Evolutionary conservation across 495 filamentous ascomycete species (phyloP), one percentile per base, ranked within the genome.

Genomic region (Gamarada debralockiae): DNA sequence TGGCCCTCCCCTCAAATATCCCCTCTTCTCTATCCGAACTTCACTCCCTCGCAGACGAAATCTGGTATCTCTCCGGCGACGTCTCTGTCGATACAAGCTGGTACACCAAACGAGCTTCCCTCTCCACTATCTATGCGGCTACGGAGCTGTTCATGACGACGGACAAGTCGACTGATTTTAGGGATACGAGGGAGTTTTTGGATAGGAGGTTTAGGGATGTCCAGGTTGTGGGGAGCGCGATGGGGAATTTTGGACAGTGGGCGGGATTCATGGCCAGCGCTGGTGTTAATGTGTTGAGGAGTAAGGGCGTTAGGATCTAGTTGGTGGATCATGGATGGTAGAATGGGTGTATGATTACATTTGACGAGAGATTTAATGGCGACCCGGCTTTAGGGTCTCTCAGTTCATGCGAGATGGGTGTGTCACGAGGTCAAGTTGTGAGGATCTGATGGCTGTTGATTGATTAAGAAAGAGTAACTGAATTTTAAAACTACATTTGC

Each of bases 101-200:
- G 93, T 98, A 97, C 65, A 87, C 90, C 49, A 93, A 93, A 66
- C 83, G 93, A 5, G 80, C 85, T 5, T 81, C 81, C 1, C 73
- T 97, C 4, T 80, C 86, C 3, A 75, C 82, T 10, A 81, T 96
- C 58, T 98, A 97, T 64, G 87, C 89, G 21, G 85, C 83, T 34
- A 80, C 85, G 23, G 93, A 98, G 67, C 71, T 96, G 2, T 91
- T 91, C 68, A 95, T 97, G 92, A 97, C 90, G 14, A 86, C 85
- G 39, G 95, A 97, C 65, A 69, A 65, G 49, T 86, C 81, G 0
- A 65, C 73, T 0, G 81, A 79, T 13, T 89, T 84, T 57, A 59
- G 53, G 2, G 87, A 89, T 47, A 97, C 93, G 20, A 85, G 84
- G 58, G 70, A 77, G 22, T 98, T 97, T 65, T 67, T 97, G 52